A percentile compares a stretch with the other conserved stretches of the same genome.
Evolutionary conservation across 2,329 filamentous ascomycete species (phyloP).

Genomic region (Epichloe uncinata): DNA sequence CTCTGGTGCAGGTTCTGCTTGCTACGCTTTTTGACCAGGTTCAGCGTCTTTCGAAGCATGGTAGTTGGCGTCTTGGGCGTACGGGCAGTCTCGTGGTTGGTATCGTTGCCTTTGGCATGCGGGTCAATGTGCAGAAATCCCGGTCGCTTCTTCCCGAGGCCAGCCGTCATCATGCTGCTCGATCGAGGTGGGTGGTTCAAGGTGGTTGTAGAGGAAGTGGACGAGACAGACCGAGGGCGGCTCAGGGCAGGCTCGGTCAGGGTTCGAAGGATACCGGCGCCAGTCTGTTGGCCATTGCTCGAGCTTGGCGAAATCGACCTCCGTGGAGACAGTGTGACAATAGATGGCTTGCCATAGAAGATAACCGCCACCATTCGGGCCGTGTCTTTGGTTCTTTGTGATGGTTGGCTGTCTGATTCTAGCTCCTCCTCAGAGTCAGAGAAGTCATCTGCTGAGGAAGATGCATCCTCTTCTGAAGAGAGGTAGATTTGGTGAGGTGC

Average conservation of each 20-base stretch:
- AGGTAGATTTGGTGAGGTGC: constrained; percentile 48
- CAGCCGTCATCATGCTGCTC: constrained; percentile 27
- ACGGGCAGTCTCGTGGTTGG: constrained; percentile 18
- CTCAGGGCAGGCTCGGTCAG: constrained; percentile 18
- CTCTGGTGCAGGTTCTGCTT: constrained; percentile 30
- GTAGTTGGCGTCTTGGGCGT: constrained; percentile 31
- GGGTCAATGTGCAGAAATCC: constrained; percentile 42
- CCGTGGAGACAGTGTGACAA: constrained; percentile 34
- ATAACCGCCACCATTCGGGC: constrained; percentile 47
- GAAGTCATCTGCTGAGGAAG: constrained; percentile 46
- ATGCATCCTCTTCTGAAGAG: constrained; percentile 52
- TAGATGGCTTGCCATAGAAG: constrained; percentile 44
- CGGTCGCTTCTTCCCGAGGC: constrained; percentile 26
- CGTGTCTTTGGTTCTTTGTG: constrained; percentile 31
- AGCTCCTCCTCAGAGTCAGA: constrained; percentile 35
- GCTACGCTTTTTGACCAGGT: constrained; percentile 42
- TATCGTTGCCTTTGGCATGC: constrained; percentile 26
- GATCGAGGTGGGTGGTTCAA: constrained; percentile 27
- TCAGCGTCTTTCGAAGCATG: constrained; percentile 40
- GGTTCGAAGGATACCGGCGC: constrained; percentile 16
- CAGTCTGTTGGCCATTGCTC: constrained; percentile 12
- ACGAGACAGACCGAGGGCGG: constrained; percentile 20
- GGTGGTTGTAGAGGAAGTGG: constrained; percentile 19
- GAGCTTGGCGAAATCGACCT: constrained; percentile 31
- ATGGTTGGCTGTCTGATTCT: constrained; percentile 30